Percentiles rank a stretch among this genome's conserved stretches.
Evolutionary conservation across 2,329 filamentous ascomycete species (phyloP).

Genomic region (Pezicula neosporulosa): DNA sequence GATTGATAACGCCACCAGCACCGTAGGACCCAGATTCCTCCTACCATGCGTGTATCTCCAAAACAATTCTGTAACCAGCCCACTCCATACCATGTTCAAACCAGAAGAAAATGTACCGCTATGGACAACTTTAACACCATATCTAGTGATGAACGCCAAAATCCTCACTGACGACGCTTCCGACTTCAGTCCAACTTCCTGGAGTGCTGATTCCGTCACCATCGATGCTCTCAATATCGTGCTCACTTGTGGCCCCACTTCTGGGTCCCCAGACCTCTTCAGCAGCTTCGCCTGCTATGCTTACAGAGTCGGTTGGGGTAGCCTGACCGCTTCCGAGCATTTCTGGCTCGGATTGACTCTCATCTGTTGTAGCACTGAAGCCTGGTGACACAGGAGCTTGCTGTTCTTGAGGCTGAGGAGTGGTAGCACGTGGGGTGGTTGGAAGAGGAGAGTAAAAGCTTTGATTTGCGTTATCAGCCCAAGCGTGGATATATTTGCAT

Average conservation of each 20-base stretch:
- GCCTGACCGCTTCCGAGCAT: slow-evolving; percentile 49
- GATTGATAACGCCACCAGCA: too few species aligned
- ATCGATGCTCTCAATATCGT: slow-evolving; percentile 57
- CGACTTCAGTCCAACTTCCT: slow-evolving; percentile 62
- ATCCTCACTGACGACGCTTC: slow-evolving; percentile 52
- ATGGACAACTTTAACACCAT: too few species aligned
- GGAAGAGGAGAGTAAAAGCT: slow-evolving; percentile 61
- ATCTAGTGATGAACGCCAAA: slow-evolving; percentile 20
- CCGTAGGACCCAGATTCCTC: too few species aligned
- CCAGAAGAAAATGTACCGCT: too few species aligned
- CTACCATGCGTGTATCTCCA: too few species aligned
- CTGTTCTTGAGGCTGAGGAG: slow-evolving; percentile 11
- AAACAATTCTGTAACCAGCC: too few species aligned
- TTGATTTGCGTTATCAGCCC: slow-evolving; percentile 45
- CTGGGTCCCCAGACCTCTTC: slow-evolving; percentile 34
- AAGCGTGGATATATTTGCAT: slow-evolving; percentile 64
- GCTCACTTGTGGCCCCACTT: slow-evolving; percentile 38
- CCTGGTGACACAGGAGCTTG: slow-evolving; percentile 15
- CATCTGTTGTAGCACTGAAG: slow-evolving; percentile 19
- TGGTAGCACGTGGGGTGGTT: slow-evolving; percentile 35
- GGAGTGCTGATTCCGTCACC: slow-evolving; percentile 55
- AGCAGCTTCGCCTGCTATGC: slow-evolving; percentile 47
- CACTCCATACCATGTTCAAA: too few species aligned
- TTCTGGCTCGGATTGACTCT: slow-evolving; percentile 13
- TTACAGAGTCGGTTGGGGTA: slow-evolving; percentile 57